Evolutionary conservation across 352 stramenopile genomes (phyloP).

Genomic region (Phytopythium vexans): DNA sequence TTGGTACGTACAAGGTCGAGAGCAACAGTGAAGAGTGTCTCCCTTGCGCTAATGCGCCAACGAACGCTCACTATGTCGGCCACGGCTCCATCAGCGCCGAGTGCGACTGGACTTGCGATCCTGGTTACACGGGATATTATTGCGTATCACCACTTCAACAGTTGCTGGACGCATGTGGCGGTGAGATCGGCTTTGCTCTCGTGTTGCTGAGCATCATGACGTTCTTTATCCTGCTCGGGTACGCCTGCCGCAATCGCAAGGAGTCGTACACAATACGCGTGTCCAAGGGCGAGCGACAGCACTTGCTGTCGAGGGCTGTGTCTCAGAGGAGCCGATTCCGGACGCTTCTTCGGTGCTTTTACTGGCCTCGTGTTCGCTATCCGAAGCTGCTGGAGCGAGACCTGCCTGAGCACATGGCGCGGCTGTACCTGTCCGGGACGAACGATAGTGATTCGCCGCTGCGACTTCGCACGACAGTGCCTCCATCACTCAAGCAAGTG

Average conservation of each 20-base stretch:
- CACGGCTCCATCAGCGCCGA: slow-evolving; percentile 37
- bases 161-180: slow-evolving; percentile 69
- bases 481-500: slow-evolving; percentile 51
- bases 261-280: slow-evolving; percentile 52
- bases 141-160: slow-evolving; percentile 78
- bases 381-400: slow-evolving; percentile 79
- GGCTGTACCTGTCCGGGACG: slow-evolving; percentile 65
- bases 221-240: slow-evolving; percentile 74
- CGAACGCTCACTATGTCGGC: slow-evolving; percentile 66
- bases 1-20: slow-evolving; percentile 73
- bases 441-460: slow-evolving; percentile 66
- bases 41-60: slow-evolving; percentile 53
- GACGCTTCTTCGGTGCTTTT: slow-evolving; percentile 60
- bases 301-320: slow-evolving; percentile 57
- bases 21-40: slow-evolving; percentile 77
- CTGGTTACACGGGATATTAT: slow-evolving; percentile 66
- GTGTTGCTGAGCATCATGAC: slow-evolving; percentile 62
- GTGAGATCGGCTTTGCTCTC: slow-evolving; percentile 67
- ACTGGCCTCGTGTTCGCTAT: slow-evolving; percentile 73
- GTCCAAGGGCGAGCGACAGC: slow-evolving; percentile 54
- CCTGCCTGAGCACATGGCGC: slow-evolving; percentile 76
- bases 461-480: slow-evolving; percentile 56
- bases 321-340: slow-evolving; percentile 53
- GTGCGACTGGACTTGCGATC: slow-evolving; percentile 74
- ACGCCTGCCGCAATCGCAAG: slow-evolving; percentile 66